Base-by-base conservation (phyloP, 148 eudicot species). In the Chenopodium formosanum region DNA sequence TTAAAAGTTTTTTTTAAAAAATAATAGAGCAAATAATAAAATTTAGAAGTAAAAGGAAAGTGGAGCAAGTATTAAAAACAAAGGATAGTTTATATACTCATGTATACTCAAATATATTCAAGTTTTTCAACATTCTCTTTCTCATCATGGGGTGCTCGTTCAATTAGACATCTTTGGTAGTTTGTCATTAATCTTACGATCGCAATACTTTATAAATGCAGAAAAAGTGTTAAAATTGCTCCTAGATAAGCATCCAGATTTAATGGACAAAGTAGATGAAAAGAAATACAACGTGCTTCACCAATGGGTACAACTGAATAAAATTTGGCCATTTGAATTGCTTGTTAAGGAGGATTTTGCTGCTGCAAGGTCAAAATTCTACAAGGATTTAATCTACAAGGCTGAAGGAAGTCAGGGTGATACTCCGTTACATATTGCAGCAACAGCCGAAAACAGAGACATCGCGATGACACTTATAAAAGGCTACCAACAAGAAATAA, bases 361-460 rank as follows among this genome's bases (percentile, higher is more conserved):
- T 0, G 47, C 20, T 31, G 20, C 8, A 2, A 69, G 47, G 9
- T 2, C 5, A 23, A 69, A 69, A 69, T 17, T 69, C 4, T 78
- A 48, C 9, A 69, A 1, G 48, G 19, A 78, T 0, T 20, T 52
- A 1, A 34, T 68, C 6, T 47, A 14, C 32, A 10, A 0, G 9
- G 10, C 19, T 7, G 12, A 46, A 13, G 25, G 10, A 14, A 4
- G 0, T 47, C 9, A 2, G n/a, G 73, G 23, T 1, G 48, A 79
- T 16, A 83, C 47, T 58, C 74, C 74, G 4, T 62, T 83, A 69
- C 85, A 83, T 29, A 46, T 68, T 27, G 79, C 79, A 9, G 74
- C 44, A 62, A 73, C 4, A 19, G 3, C 9, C 1, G 2, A 46
- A 7, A 56, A 44, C 19, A 19, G 56, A 22, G 77, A 77, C 0